Base-by-base conservation (phyloP, 2,329 filamentous ascomycete species). In the Nigrospora oryzae region DNA sequence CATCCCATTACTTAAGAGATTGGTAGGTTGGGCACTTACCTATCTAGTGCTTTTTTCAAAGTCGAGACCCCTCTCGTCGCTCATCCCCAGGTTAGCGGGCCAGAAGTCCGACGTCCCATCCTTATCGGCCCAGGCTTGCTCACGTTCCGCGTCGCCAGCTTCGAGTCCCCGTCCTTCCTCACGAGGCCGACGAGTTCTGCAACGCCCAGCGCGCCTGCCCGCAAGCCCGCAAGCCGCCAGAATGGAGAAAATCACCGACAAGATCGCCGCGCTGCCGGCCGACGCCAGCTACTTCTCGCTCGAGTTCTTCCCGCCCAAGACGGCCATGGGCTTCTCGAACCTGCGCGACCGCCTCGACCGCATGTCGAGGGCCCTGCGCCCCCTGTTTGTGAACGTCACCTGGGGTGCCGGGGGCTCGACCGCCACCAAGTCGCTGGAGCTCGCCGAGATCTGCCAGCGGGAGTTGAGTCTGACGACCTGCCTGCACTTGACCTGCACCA, bases 281-380 rank as follows among this genome's bases (percentile, higher is more conserved):
- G 81, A 87, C 65, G 79, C 80, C 53, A 82, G 79, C 63, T 97
- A 93, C 73, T 95, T 95, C 69, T 97, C 93, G 40, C 84, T 97
- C 67, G 93, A 98, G 70, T 98, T 98, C 80, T 98, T 98, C 71
- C 93, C 93, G 54, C 93, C 93, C 51, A 98, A 97, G 73, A 98
- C 93, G 39, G 77, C 84, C 49, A 95, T 95, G 83, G 93, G 93
- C 53, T 94, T 93, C 58, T 84, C 88, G 51, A 98, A 98, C 65
- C 81, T 98, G 45, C 86, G 91, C 62, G 86, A 87, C 52, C 89
- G 93, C 61, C 81, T 98, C 47, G 86, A 94, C 63, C 89, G 93
- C 62, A 97, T 98, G 93, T 83, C 93, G 41, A 82, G 88, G 52
- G 90, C 89, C 13, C 75, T 98, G 47, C 84, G 87, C 13, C 93